A percentile compares a stretch with the other conserved stretches of the same genome.
Evolutionary conservation across 495 filamentous ascomycete genomes (phyloP).

Genomic region (Hamigera avellanea): DNA sequence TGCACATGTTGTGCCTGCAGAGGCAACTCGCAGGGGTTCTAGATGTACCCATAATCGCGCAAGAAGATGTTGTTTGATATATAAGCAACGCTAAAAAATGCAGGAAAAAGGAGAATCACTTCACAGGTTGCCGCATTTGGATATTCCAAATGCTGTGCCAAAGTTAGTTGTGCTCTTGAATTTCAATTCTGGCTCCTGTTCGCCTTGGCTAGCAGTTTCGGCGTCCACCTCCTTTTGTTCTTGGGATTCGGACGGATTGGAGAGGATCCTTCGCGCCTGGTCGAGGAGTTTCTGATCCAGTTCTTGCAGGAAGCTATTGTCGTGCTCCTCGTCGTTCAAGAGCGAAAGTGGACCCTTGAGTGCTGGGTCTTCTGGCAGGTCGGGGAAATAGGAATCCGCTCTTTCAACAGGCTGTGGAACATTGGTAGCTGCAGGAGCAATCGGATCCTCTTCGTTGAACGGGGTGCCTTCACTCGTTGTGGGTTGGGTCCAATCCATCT

Average conservation of each 20-base stretch:
- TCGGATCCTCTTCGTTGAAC: constrained; percentile 16
- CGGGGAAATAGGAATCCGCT: constrained; percentile 31
- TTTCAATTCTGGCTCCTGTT: constrained; percentile 46
- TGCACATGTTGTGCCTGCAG: too few relatives aligned
- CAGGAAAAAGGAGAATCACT: constrained; percentile 6
- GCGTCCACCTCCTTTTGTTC: constrained; percentile 16
- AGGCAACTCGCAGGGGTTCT: too few relatives aligned
- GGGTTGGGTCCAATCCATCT: constrained; percentile 16
- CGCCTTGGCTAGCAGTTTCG: constrained; percentile 18
- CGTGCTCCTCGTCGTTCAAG: constrained; percentile 29
- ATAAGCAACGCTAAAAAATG: constrained; percentile 4
- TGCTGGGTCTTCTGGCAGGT: constrained; percentile 32
- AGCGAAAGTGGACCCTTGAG: constrained; percentile 34
- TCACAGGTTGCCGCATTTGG: constrained; percentile 4
- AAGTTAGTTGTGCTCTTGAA: constrained; percentile 52
- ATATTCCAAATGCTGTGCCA: constrained; percentile 38
- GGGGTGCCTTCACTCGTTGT: constrained; percentile 14
- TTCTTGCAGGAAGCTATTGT: constrained; percentile 28
- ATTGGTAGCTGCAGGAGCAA: constrained; percentile 18
- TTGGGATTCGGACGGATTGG: constrained; percentile 7
- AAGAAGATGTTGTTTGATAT: too few relatives aligned
- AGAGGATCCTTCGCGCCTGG: constrained; percentile 22
- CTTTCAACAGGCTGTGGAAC: constrained; percentile 26
- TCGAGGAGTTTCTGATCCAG: constrained; percentile 33
- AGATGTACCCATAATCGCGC: too few relatives aligned